Evolutionary conservation across 2,329 filamentous ascomycete species (phyloP).

Genomic region (Colletotrichum incanum): DNA sequence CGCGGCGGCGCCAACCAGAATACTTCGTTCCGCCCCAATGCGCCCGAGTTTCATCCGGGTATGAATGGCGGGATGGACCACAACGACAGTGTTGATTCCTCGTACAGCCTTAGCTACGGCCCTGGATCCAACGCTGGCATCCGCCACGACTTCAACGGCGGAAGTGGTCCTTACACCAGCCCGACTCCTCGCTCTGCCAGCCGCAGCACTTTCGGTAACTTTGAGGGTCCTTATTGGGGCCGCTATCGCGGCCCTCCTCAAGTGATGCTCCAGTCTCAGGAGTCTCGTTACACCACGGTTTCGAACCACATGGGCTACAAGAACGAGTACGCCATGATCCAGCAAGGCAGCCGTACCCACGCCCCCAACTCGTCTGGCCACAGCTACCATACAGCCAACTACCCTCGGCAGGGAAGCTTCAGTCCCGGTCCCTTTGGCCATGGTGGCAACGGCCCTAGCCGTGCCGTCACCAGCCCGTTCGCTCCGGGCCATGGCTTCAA

Average conservation of each 20-base stretch:
- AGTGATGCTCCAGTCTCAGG: slow-evolving; percentile 6
- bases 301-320: slow-evolving; percentile 1
- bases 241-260: slow-evolving; percentile 18
- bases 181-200: slow-evolving; percentile 33
- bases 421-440: slow-evolving; percentile 19
- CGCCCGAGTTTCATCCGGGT: slow-evolving; percentile 53
- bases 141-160: slow-evolving; percentile 32
- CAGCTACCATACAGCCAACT: slow-evolving; percentile 17
- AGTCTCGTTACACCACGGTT: background rate
- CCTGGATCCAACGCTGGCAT: slow-evolving; percentile 18
- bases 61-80: slow-evolving; percentile 18
- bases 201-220: slow-evolving; percentile 15
- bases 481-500: slow-evolving; percentile 12
- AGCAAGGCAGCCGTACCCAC: slow-evolving; percentile 8
- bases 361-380: slow-evolving; percentile 17
- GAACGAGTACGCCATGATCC: slow-evolving; percentile 17
- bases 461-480: slow-evolving; percentile 11
- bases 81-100: slow-evolving; percentile 22
- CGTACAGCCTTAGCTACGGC: slow-evolving; percentile 27
- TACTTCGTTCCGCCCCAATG: slow-evolving; percentile 51
- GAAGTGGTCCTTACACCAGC: slow-evolving; percentile 24
- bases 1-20: slow-evolving; percentile 21
- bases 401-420: slow-evolving; percentile 23
- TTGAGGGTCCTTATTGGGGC: slow-evolving; percentile 13
- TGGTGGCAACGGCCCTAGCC: slow-evolving; percentile 22